Evolutionary conservation across 2,329 filamentous ascomycete species (phyloP).

Genomic region (Colletotrichum coccodes): DNA sequence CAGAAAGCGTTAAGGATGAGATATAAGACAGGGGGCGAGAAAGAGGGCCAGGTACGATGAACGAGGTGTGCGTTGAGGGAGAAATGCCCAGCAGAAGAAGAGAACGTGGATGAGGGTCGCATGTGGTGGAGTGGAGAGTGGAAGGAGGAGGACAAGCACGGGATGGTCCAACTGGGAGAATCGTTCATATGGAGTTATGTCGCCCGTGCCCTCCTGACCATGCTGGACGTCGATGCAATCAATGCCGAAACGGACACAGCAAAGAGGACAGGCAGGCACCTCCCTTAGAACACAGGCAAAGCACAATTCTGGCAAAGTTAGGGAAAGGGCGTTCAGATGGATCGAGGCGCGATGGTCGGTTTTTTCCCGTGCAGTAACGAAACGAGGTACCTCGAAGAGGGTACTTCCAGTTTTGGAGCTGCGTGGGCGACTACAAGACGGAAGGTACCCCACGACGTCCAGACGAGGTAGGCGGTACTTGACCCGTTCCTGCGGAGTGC

Average conservation of each 20-base stretch:
- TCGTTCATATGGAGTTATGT: not conserved
- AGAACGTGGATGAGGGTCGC: not conserved
- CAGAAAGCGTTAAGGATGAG: not conserved
- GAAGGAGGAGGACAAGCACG: not conserved
- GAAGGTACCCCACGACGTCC: not conserved
- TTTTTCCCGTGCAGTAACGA: not conserved
- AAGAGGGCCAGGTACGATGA: not conserved
- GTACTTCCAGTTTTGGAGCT: not conserved
- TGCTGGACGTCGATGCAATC: not conserved
- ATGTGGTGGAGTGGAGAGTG: not conserved
- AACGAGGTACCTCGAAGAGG: not conserved
- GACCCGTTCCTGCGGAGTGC: slow-evolving; percentile 5
- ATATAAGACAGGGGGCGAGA: not conserved
- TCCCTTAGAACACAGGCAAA: not conserved
- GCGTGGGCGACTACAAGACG: not conserved
- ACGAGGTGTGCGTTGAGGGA: not conserved
- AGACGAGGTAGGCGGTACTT: slow-evolving; percentile 17
- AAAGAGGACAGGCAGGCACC: not conserved
- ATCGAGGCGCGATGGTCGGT: slow-evolving; percentile 24
- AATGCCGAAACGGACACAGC: no score
- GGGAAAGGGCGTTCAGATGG: slow-evolving; percentile 23
- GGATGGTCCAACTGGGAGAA: not conserved
- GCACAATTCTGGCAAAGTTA: not conserved
- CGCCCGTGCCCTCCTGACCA: not conserved
- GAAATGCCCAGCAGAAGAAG: not conserved